Conservation (phyloP, 2,329 filamentous ascomycete genomes). For the Pseudogymnoascus sp. region DNA sequence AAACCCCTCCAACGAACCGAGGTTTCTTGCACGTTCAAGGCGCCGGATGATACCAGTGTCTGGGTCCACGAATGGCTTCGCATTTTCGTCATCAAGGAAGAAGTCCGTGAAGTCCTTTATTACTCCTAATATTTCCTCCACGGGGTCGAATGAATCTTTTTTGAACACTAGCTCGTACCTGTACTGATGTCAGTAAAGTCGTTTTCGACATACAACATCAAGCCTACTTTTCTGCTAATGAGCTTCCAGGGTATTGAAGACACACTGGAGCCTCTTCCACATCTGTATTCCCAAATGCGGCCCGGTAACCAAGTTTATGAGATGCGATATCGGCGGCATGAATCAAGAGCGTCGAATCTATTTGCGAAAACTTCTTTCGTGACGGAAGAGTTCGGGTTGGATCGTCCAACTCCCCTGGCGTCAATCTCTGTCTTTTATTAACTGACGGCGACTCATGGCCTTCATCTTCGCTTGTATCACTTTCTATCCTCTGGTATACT, state of each 20-base stretch:
- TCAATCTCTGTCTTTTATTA: constrained; percentile 13
- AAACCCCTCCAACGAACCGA: constrained; percentile 60
- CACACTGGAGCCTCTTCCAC: constrained; percentile 48
- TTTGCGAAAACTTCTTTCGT: constrained; percentile 22
- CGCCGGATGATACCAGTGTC: constrained; percentile 68
- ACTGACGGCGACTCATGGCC: constrained; percentile 4
- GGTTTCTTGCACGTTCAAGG: constrained; percentile 63
- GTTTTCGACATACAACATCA: not conserved
- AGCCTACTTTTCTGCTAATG: constrained; percentile 57
- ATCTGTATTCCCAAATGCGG: constrained; percentile 41
- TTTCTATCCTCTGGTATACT: constrained; percentile 15
- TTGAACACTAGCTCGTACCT: constrained; percentile 71
- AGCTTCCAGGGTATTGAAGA: constrained; percentile 77
- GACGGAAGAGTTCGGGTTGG: constrained; percentile 23
- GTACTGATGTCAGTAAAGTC: constrained; percentile 11
- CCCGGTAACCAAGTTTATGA: constrained; percentile 43
- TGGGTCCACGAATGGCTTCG: constrained; percentile 62
- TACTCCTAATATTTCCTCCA: constrained; percentile 64
- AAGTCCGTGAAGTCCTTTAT: constrained; percentile 64
- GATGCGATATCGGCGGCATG: constrained; percentile 53
- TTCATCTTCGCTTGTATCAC: constrained; percentile 13
- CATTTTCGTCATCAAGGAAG: constrained; percentile 68
- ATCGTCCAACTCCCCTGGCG: constrained; percentile 16
- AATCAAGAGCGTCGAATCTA: constrained; percentile 31
- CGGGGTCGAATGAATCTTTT: constrained; percentile 70